Percentiles rank a stretch among this genome's conserved stretches.
Evolutionary conservation across 2,329 filamentous ascomycete species (phyloP).

Genomic region (Cytospora piceicola): DNA sequence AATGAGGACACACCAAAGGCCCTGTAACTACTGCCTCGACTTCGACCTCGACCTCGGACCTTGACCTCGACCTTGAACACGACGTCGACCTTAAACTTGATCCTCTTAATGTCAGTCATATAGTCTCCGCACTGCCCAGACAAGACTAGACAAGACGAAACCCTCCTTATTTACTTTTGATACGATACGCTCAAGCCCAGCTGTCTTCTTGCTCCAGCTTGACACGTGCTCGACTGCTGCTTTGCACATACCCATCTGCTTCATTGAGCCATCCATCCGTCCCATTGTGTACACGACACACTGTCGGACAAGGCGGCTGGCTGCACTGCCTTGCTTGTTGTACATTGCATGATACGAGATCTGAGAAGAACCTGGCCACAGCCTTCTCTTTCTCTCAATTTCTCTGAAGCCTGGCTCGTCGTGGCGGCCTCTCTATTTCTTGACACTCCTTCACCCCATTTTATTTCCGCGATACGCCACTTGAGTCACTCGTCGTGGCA

Average conservation of each 20-base stretch:
- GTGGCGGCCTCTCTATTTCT: constrained; percentile 1
- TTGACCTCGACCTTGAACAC: background rate
- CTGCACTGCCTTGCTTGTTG: constrained; percentile 25
- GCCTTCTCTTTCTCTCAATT: background rate
- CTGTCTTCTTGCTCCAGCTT: background rate
- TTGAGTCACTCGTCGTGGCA: constrained; percentile 9
- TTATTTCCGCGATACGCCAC: background rate
- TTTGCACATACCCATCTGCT: constrained; percentile 2
- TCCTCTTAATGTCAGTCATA: constrained; percentile 19
- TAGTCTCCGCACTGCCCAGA: constrained; percentile 16
- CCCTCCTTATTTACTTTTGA: background rate
- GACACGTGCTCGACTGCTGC: constrained; percentile 20
- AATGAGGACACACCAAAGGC: background rate
- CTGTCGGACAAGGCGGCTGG: constrained; percentile 10
- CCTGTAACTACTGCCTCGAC: background rate
- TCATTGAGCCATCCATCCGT: constrained; percentile 13
- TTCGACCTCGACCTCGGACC: background rate
- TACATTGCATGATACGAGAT: constrained; percentile 12
- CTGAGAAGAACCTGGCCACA: background rate
- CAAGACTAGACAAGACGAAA: constrained; percentile 20
- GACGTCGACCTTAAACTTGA: background rate
- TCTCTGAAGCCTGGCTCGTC: constrained; percentile 5
- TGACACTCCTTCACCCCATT: constrained; percentile 5
- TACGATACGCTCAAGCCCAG: background rate
- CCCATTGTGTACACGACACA: constrained; percentile 15